phyloP scores from a whole-genome alignment of 768 basidiomycete genomes.

The Royoungia palumana region DNA sequence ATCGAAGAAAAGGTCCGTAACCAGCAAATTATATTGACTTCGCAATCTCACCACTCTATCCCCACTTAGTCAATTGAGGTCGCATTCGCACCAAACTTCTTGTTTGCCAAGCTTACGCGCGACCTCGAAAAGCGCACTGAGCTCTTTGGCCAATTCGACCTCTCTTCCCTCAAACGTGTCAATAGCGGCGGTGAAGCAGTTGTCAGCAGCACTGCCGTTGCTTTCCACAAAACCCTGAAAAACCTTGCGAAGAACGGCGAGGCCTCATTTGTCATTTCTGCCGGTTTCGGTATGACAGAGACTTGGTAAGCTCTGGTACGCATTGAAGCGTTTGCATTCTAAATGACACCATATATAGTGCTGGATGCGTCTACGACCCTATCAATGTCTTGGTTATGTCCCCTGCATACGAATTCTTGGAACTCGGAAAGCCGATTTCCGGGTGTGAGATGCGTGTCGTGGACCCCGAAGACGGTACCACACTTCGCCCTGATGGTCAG shows the following conservation, averaged over 20 bases:
- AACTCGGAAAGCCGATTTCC: constrained; percentile 28
- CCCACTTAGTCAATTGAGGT: neutral
- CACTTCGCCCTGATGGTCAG: constrained; percentile 26
- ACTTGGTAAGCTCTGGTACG: constrained; percentile 27
- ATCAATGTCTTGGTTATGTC: constrained; percentile 17
- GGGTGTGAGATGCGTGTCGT: constrained; percentile 37
- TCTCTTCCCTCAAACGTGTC: constrained; percentile 33
- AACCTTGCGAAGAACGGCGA: constrained; percentile 20
- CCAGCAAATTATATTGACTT: no score
- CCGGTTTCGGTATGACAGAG: constrained; percentile 31
- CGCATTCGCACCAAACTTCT: constrained; percentile 41
- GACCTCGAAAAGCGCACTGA: constrained; percentile 28
- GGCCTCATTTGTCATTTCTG: no score
- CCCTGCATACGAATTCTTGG: constrained; percentile 34
- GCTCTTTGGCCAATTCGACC: constrained; percentile 29
- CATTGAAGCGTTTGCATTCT: neutral
- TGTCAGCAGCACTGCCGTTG: constrained; percentile 36
- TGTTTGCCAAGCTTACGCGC: constrained; percentile 37
- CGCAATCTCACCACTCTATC: constrained; percentile 18
- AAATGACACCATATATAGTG: constrained; percentile 9
- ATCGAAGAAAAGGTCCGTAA: constrained; percentile 29
- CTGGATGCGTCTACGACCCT: constrained; percentile 41
- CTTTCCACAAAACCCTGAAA: constrained; percentile 34
- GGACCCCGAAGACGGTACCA: constrained; percentile 24
- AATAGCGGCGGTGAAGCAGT: constrained; percentile 45